Evolutionary conservation across 495 filamentous ascomycete species (phyloP), one percentile per base, ranked within the genome.

Genomic region (Talaromyces stipitatus): DNA sequence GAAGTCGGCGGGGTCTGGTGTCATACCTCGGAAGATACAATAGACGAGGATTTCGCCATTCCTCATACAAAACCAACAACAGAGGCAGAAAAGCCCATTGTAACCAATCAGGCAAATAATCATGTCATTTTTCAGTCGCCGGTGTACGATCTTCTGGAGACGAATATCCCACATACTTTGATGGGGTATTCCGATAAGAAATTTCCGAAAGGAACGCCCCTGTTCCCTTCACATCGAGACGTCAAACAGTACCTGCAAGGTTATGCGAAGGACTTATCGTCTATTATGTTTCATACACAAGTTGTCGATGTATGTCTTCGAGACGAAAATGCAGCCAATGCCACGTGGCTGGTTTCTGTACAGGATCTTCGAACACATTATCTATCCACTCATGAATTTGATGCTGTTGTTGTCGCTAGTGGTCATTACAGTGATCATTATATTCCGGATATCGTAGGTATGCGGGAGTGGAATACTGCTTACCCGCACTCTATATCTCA

Each of bases 1-100:
- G 78, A 81, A 11, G 78, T 84, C 4, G 92, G 90, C 52, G 92
- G 92, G 4, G 81, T 89, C 4, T 97, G 92, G 92, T 86, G 94
- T 61, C 88, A 80, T 46, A 55, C 33, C 7, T 18, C 32, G 3
- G 22, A 55, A 33, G 60, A 64, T 23, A 45, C 73, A 1, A 60
- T 67, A 47, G 57, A 57, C 8, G 58, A 58, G 16, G 48, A 53
- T 12, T 53, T 18, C 14, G 55, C 65, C 14, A 67, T 67, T 1
- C 54, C 65, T 52, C 65, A 78, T 8, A 76, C 77, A 4, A 74
- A 79, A 56, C 75, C 79, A 10, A 62, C 74, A 56, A 66, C 68
- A 55, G 65, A 69, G 2, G 43, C 62, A 5, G 69, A 77, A 56
- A 69, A 69, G 52, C 80, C 79, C 46, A 62, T 71, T 55, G 60